Percentiles rank a stretch among this genome's conserved stretches.
These are phyloP conservation scores for Globisporangium viniferum DNA, from an alignment of 352 stramenopile species.

Conservation along the genomic window DNA sequence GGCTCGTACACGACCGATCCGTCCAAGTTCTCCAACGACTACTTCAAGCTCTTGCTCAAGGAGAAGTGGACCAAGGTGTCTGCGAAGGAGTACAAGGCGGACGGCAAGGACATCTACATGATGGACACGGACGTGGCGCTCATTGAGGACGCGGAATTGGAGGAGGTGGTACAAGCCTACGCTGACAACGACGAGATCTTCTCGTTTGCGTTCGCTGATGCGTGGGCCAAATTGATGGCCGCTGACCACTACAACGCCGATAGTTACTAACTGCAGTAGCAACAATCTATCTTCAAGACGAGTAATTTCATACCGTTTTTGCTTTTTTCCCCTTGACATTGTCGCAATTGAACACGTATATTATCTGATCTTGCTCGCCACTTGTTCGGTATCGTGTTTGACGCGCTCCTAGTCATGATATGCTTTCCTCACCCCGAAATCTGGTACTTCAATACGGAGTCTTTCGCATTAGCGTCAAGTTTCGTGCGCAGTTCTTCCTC, in stretches of 20 bases:
- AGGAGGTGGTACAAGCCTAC: constrained; percentile 89
- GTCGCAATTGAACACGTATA: not conserved
- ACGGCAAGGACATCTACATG: constrained; percentile 88
- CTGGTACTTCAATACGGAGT: not conserved
- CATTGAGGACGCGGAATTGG: constrained; percentile 84
- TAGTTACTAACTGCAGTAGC: constrained; percentile 14
- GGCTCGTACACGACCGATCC: too few species aligned
- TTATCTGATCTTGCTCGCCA: not conserved
- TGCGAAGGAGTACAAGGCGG: constrained; percentile 82
- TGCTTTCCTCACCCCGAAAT: too few species aligned
- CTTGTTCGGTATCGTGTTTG: not conserved
- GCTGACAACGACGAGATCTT: constrained; percentile 75
- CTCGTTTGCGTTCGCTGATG: constrained; percentile 71
- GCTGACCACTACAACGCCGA: constrained; percentile 30
- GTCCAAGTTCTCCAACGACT: too few species aligned
- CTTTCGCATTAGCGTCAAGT: not conserved
- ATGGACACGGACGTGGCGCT: constrained; percentile 89
- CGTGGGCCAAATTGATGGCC: constrained; percentile 31
- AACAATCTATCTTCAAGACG: not conserved
- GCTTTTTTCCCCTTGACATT: not conserved
- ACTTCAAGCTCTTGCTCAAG: too few species aligned
- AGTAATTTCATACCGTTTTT: not conserved
- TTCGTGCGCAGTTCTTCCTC: too few species aligned
- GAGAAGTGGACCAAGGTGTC: constrained; percentile 83
- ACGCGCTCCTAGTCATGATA: too few species aligned